These are phyloP conservation scores for Stachybotrys elegans DNA, from an alignment of 2,329 filamentous ascomycete genomes.

Conservation along the genomic window DNA sequence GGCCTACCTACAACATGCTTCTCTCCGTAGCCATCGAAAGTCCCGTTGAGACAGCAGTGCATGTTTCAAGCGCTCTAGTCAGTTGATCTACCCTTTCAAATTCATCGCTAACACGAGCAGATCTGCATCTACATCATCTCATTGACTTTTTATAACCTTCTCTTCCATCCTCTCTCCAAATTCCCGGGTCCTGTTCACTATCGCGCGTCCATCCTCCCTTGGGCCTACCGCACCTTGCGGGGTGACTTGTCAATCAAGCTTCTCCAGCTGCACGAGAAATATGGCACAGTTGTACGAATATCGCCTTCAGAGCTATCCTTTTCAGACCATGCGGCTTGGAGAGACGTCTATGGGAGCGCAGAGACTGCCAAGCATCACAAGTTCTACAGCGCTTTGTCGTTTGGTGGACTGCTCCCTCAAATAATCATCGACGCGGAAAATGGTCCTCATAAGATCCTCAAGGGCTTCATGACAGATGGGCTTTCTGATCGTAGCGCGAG, in stretches of 20 bases:
- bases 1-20: too few species aligned
- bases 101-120: too few species aligned
- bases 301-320: background rate
- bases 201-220: background rate
- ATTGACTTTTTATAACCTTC: background rate
- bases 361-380: background rate
- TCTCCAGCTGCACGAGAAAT: background rate
- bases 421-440: background rate
- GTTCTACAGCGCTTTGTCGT: background rate
- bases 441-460: background rate
- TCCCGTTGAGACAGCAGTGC: too few species aligned
- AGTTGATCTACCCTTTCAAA: too few species aligned
- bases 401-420: background rate
- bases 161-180: background rate
- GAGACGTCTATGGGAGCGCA: background rate
- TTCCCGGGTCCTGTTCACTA: background rate
- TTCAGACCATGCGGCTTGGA: background rate
- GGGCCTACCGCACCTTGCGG: background rate
- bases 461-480: background rate
- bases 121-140: too few species aligned
- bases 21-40: too few species aligned
- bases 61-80: too few species aligned
- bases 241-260: background rate
- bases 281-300: background rate
- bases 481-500: background rate